Base-by-base conservation (phyloP, 805 yeast genomes). In the Priceomyces medius region DNA sequence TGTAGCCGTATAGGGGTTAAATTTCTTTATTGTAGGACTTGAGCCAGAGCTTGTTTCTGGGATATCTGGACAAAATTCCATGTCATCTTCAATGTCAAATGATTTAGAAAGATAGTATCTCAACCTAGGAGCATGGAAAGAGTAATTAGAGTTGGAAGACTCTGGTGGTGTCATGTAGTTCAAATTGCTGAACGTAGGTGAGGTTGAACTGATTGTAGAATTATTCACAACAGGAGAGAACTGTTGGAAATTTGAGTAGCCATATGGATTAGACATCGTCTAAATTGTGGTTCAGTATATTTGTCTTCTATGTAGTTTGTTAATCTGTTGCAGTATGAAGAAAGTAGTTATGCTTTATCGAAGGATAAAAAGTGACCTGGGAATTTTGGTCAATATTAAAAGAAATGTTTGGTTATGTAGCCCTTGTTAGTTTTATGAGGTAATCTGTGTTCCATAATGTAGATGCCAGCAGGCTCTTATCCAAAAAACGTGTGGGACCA, bases 1-100 rank as follows among this genome's bases (percentile, higher is more conserved):
- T 34, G 77, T 64, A 1, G 86, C 80, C 2, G 85, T 80, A 55
- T 81, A 81, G 4, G 88, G 87, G 56, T 82, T 81, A 63, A 81
- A 82, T 57, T 74, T 80, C 53, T 73, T 75, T 45, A 62, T 54
- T 14, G 59, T 54, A 12, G 72, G 70, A 42, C 67, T 59, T 9
- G 46, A 43, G 9, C 46, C 48, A 31, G 49, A 44, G 28, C 38
- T 42, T 21, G 43, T 45, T 17, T 71, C 74, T 7, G 73, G 72
- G 27, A 76, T 77, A 35, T 77, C 83, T 2, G 85, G 85, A 50
- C 85, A 80, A 47, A 80, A 80, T 56, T 80, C 84, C 51, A 79
- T 55, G 55, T 80, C 85, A 53, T 80, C 85, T 51, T 80, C 85
- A 7, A 73, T 50, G 44, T 80, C 85, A 59, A 80, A 80, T 23